Evolutionary conservation across 345 rosid species (phyloP), one percentile per base, ranked within the genome.

Genomic region (Melastoma malabathricum): DNA sequence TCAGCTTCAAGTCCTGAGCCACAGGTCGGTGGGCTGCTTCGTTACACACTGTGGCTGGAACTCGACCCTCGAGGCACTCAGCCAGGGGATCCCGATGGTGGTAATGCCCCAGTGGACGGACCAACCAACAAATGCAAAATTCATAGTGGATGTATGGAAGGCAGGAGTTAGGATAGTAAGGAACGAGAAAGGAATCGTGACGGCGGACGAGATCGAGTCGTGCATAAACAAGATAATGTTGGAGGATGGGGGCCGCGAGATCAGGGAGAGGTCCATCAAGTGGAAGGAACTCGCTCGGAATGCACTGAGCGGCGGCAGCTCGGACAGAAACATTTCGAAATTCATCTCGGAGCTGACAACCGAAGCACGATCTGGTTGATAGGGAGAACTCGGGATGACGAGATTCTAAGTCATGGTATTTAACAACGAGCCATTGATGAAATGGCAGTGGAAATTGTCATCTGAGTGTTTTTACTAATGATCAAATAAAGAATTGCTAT

Each of bases 1-100:
- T 7, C 81, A 70, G 14, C 75, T 75, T 20, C 70, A 73, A 55
- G 79, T 79, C 43, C 67, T 75, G 43, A 65, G 67, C 15, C 79
- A 77, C 44, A 46, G 18, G n/a, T 64, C 79, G 2, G 51, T 64
- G 0, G 77, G 79, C 18, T 77, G 79, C 67, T 71, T 73, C 52
- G 3, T 77, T 58, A 77, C 77, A 1, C 80, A 74, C 48, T 74
- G 83, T 16, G 79, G 79, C 23, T 77, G 75, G 83, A 77, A 73
- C 63, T 74, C 79, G 0, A 64, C 55, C 4, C 43, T 62, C 0
- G 63, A 67, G 52, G 64, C 57, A 2, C 0, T 67, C 31, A 31
- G 67, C 64, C 43, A 54, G 31, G 64, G 71, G 1, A 45, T 67
- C 38, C 67, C 67, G 0, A 53, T 62, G 60, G 58, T 67, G 54